phyloP scores from a whole-genome alignment of 148 eudicot genomes.

The Chenopodium album region DNA sequence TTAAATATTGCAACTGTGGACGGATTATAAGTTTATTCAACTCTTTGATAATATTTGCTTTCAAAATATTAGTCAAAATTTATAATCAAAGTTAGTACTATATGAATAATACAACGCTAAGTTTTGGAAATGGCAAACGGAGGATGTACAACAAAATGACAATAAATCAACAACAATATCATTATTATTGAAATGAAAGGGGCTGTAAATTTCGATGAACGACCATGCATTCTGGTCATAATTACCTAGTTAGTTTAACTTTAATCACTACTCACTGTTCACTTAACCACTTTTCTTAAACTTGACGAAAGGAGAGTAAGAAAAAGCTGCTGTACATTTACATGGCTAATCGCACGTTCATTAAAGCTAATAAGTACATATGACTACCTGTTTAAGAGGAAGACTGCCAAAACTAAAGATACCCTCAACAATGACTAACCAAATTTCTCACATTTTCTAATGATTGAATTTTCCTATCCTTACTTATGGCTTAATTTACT shows the following conservation, averaged over 20 bases:
- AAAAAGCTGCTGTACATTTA: background rate
- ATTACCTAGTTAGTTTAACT: background rate
- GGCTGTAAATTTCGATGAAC: background rate
- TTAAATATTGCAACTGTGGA: too few relatives aligned
- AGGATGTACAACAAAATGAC: background rate
- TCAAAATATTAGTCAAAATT: too few relatives aligned
- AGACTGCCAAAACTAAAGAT: conserved; percentile 8
- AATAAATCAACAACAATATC: background rate
- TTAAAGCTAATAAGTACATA: background rate
- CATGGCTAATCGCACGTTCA: background rate
- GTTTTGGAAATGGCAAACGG: too few relatives aligned
- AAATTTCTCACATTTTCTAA: too few relatives aligned
- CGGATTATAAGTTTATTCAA: too few relatives aligned
- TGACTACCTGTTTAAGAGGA: background rate
- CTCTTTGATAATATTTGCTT: too few relatives aligned
- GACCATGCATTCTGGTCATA: background rate
- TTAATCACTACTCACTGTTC: background rate
- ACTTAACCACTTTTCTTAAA: conserved; percentile 14
- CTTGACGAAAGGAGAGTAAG: background rate
- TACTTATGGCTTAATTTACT: too few relatives aligned
- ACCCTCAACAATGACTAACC: background rate
- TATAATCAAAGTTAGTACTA: too few relatives aligned
- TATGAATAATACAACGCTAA: too few relatives aligned
- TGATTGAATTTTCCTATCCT: too few relatives aligned
- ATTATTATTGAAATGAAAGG: background rate